phyloP scores from a whole-genome alignment of 2,329 filamentous ascomycete species.

The Diaporthe amygdali region DNA sequence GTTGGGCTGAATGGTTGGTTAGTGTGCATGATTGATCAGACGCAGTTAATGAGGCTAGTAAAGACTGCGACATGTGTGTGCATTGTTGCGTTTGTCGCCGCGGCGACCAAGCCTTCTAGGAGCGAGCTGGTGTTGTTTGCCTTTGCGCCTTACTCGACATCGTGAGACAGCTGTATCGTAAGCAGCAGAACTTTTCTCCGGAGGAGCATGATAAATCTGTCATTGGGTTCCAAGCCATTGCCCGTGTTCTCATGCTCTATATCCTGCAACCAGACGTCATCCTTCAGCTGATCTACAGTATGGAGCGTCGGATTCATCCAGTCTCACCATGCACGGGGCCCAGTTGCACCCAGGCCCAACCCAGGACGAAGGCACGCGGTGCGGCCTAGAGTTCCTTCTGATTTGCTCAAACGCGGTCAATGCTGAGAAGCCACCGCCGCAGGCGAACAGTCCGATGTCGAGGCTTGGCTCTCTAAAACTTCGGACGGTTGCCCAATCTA shows the following conservation, averaged over 20 bases:
- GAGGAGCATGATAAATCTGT: background rate
- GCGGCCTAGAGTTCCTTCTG: background rate
- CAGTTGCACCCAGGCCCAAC: background rate
- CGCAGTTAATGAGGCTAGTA: background rate
- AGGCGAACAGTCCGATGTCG: background rate
- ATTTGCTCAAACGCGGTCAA: conserved; percentile 13
- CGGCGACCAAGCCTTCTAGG: background rate
- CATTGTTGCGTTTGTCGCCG: background rate
- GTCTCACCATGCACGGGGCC: background rate
- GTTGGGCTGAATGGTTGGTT: background rate
- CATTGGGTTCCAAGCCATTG: background rate
- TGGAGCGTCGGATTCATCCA: background rate
- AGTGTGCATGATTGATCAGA: conserved; percentile 9
- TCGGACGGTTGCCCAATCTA: conserved; percentile 2
- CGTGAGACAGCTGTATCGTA: background rate
- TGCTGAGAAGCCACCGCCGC: conserved; percentile 8
- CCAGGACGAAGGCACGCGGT: background rate
- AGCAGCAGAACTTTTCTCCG: background rate
- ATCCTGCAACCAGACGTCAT: background rate
- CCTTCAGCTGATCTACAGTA: background rate
- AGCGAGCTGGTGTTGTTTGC: background rate
- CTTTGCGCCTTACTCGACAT: background rate
- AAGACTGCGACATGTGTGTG: background rate
- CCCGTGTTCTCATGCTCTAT: background rate
- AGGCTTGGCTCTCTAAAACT: conserved; percentile 2